Percentiles rank a stretch among this genome's conserved stretches.
Evolutionary conservation across 1,284 basidiomycete species (phyloP).

Genomic region (Pisolithus thermaeus): DNA sequence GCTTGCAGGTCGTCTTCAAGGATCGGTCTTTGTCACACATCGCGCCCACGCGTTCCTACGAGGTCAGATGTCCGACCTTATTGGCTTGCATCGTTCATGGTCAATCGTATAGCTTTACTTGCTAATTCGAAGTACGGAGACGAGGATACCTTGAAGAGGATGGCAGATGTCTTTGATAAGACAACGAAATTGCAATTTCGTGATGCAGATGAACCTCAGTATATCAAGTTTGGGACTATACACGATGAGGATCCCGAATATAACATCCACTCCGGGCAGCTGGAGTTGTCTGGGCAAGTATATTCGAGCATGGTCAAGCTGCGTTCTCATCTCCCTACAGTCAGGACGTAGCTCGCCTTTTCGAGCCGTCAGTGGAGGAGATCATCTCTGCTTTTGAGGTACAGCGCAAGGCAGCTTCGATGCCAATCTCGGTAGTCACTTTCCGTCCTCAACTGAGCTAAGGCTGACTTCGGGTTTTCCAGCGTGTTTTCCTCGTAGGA

Average conservation of each 20-base stretch:
- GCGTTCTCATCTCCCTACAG: conserved; percentile 15
- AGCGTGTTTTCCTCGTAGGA: conserved; percentile 31
- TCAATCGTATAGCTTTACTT: conserved; percentile 26
- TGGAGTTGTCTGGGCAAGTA: conserved; percentile 37
- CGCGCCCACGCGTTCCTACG: conserved; percentile 30
- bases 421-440: conserved; percentile 28
- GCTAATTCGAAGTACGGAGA: conserved; percentile 22
- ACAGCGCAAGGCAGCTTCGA: conserved; percentile 24
- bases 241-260: conserved; percentile 37
- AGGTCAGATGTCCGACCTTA: conserved; percentile 13
- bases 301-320: background rate
- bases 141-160: conserved; percentile 33
- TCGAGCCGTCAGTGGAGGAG: conserved; percentile 41
- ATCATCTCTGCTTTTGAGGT: conserved; percentile 34
- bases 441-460: background rate
- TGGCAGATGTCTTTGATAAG: conserved; percentile 41
- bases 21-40: conserved; percentile 32
- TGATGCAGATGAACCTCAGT: conserved; percentile 33
- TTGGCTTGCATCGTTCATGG: conserved; percentile 18
- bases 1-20: conserved; percentile 17
- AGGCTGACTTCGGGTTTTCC: conserved; percentile 5
- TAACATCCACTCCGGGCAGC: conserved; percentile 41
- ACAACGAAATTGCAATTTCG: conserved; percentile 43
- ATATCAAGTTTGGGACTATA: conserved; percentile 41
- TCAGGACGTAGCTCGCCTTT: conserved; percentile 36